Evolutionary conservation across 257 asterid species (phyloP), one percentile per base, ranked within the genome.

Genomic region (Primulina tabacum): DNA sequence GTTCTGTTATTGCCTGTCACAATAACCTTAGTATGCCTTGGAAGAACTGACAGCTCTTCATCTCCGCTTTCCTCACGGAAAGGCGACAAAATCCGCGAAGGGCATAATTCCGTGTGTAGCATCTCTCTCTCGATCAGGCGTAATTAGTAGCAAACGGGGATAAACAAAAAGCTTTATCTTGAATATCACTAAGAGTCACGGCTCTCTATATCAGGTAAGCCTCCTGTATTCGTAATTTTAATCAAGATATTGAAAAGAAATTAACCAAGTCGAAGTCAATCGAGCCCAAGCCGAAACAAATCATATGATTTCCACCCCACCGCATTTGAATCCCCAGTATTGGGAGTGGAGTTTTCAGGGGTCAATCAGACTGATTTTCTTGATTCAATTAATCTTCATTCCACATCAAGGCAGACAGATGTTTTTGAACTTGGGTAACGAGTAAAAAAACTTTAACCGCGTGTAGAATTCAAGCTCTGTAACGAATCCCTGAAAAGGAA

Each of bases 1-100:
- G 97, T 92, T 78, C 97, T 83, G 82, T 90, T 92, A 84, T 92
- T 92, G 66, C 98, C 98, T 0, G 96, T 92, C 74, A 92, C 98
- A 68, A 92, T 72, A 72, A 92, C 98, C 82, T 92, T 92, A 1
- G 98, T 92, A 76, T 92, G 98, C 85, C 97, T 83, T 8, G 98
- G 97, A 77, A 92, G 97, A 83, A 90, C 95, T 20, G 98, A 78
- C 60, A 92, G 78, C 81, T 88, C 98, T 58, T 92, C 98, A 18
- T 92, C 98, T 0, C 97, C 95, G 57, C 95, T 90, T 68, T 88
- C 98, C 52, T 92, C 95, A 0, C 88, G 92, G 65, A 83, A 88
- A 73, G 95, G 92, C 10, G 92, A 87, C 47, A 85, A 79, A 65
- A 84, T 80, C 75, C 98, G 77, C 7, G 97, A 71, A 60, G 95